Percentiles rank a stretch among this genome's conserved stretches.
Conservation (phyloP, 1,284 basidiomycete genomes). For the Violaceomyces palustris region DNA sequence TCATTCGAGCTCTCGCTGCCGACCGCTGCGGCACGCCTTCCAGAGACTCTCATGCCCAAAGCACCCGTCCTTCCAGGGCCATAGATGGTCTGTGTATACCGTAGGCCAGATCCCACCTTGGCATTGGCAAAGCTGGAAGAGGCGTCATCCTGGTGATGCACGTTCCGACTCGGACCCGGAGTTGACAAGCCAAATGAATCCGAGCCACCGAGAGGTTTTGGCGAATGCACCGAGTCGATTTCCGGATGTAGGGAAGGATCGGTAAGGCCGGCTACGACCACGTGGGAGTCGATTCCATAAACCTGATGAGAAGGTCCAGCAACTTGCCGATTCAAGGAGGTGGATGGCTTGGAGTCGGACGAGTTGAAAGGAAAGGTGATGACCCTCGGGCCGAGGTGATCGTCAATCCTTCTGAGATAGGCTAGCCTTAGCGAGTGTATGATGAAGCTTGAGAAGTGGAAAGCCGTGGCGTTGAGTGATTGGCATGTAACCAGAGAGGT, state of each 20-base stretch:
- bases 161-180: no score
- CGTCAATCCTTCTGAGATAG: constrained; percentile 41
- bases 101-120: constrained; percentile 7
- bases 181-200: no score
- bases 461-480: no score
- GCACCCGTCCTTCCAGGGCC: constrained; percentile 33
- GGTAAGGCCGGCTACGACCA: constrained; percentile 25
- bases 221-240: constrained; percentile 30
- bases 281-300: constrained; percentile 26
- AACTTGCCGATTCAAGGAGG: not conserved
- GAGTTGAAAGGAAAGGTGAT: constrained; percentile 29
- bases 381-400: constrained; percentile 35
- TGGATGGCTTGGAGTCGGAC: not conserved
- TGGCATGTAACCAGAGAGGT: no score
- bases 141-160: no score
- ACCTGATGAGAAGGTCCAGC: not conserved
- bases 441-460: no score
- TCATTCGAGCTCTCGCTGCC: no score
- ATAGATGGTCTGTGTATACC: constrained; percentile 42
- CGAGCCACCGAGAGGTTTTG: no score
- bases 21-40: no score
- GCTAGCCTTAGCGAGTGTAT: constrained; percentile 40
- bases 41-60: constrained; percentile 39
- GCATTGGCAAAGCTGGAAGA: no score
- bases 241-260: constrained; percentile 29